Evolutionary conservation across 208 protist species (phyloP), one percentile per base, ranked within the genome.

Genomic region (Trypanosoma mega): DNA sequence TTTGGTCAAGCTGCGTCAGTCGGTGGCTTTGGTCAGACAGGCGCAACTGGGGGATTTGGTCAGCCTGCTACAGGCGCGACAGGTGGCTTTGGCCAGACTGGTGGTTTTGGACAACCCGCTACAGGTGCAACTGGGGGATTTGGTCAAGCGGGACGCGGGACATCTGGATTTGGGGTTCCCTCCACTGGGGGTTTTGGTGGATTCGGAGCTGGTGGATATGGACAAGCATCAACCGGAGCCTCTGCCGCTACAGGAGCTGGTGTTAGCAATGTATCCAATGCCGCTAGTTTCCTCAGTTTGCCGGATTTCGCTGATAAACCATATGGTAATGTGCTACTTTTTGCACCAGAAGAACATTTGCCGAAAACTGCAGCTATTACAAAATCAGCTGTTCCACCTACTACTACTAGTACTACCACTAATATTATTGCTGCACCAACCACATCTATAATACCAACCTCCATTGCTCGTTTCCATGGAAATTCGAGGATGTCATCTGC

Each of bases 251-350:
- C 44, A 27, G 49, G 50, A 0, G 18, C 56, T 33, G 74, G 48
- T 18, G 68, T 73, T 44, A 56, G 56, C 24, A 24, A 37, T 50
- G 24, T 58, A 12, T 50, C 69, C 31, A 80, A 50, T 34, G 74
- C 76, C 47, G 62, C 80, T 29, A 56, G 70, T 21, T 90, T 89
- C 41, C 71, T 90, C 66, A 76, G 73, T 20, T 66, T 94, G n/a
- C 88, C 88, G 3, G 84, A 92, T 62, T 92, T 85, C 65, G 77
- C 67, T 46, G 74, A 69, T 2, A 80, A 74, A 21, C 88, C 88
- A 23, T 94, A 94, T 67, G 82, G 85, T 36, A 80, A 89, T 48
- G 58, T 88, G 26, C 69, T 88, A 3, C 82, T 94, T 37, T 92
- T 92, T 64, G 78, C 74, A 23, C 64, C 65, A 16, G 75, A 87